Conservation (phyloP, 768 basidiomycete genomes). For the Jaapia argillacea region DNA sequence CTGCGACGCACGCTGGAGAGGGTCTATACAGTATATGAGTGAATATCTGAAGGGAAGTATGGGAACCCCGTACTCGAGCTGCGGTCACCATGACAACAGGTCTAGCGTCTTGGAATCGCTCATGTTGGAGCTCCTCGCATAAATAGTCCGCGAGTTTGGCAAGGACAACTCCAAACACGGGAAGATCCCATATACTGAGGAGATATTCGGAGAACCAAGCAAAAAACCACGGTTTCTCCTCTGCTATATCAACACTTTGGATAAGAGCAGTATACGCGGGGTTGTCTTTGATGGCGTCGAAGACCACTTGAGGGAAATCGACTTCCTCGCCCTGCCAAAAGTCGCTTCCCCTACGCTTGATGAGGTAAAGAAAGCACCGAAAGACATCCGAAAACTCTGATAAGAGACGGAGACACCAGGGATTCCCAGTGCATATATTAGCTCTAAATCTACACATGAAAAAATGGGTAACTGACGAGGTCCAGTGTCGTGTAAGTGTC, state of each 20-base stretch:
- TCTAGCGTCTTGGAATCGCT: slow-evolving; percentile 50
- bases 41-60: not conserved
- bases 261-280: slow-evolving; percentile 38
- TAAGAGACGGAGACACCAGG: slow-evolving; percentile 5
- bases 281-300: slow-evolving; percentile 82
- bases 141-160: slow-evolving; percentile 46
- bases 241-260: slow-evolving; percentile 20
- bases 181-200: slow-evolving; percentile 37
- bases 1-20: slow-evolving; percentile 22
- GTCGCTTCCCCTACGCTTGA: slow-evolving; percentile 41
- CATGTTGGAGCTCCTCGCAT: slow-evolving; percentile 76
- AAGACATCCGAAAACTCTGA: slow-evolving; percentile 54
- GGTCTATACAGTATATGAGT: slow-evolving; percentile 21
- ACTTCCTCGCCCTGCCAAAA: slow-evolving; percentile 66
- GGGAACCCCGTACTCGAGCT: not conserved
- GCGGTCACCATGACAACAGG: slow-evolving; percentile 53
- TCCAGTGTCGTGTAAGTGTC: slow-evolving; percentile 51
- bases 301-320: slow-evolving; percentile 68
- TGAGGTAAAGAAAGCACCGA: slow-evolving; percentile 46
- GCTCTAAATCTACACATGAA: no score
- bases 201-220: slow-evolving; percentile 61
- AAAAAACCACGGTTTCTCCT: slow-evolving; percentile 38
- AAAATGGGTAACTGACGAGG: slow-evolving; percentile 37
- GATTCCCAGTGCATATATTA: no score
- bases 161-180: slow-evolving; percentile 23